phyloP scores from a whole-genome alignment of 257 asterid species.

The Handroanthus guayacan region DNA sequence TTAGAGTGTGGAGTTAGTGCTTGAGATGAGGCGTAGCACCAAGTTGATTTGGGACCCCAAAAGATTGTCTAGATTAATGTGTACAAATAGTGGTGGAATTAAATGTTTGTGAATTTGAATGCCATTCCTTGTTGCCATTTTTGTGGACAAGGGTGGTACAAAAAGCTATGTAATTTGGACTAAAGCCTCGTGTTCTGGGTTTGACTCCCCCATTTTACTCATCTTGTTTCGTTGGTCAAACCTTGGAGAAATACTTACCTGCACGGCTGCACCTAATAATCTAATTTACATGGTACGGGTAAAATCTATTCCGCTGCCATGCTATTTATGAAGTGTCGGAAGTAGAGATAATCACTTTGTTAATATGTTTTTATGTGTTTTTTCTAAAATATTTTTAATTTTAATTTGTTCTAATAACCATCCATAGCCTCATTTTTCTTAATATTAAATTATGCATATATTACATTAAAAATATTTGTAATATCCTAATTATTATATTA shows the following conservation, averaged over 20 bases:
- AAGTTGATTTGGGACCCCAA: slow-evolving; percentile 4
- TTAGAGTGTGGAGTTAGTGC: background rate
- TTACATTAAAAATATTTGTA: no score
- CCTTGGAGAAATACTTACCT: background rate
- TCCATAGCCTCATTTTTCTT: no score
- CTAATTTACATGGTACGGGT: no score
- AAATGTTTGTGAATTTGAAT: background rate
- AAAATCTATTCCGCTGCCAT: no score
- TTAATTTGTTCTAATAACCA: no score
- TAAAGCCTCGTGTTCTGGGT: slow-evolving; percentile 33
- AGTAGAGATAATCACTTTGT: no score
- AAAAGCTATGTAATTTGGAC: slow-evolving; percentile 5
- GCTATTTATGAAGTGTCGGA: no score
- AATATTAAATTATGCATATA: no score
- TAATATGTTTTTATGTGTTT: no score
- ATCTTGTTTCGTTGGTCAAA: slow-evolving; percentile 36
- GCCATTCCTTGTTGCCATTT: slow-evolving; percentile 22
- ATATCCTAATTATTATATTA: no score
- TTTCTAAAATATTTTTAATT: no score
- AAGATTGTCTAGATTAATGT: slow-evolving; percentile 4
- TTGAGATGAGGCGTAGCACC: slow-evolving; percentile 18
- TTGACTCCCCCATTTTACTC: slow-evolving; percentile 14
- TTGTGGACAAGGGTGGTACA: background rate
- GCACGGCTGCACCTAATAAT: no score
- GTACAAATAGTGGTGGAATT: slow-evolving; percentile 12